Evolutionary conservation across 2,329 filamentous ascomycete genomes (phyloP), one percentile per base, ranked within the genome.

Genomic region (Cytospora piceicola): DNA sequence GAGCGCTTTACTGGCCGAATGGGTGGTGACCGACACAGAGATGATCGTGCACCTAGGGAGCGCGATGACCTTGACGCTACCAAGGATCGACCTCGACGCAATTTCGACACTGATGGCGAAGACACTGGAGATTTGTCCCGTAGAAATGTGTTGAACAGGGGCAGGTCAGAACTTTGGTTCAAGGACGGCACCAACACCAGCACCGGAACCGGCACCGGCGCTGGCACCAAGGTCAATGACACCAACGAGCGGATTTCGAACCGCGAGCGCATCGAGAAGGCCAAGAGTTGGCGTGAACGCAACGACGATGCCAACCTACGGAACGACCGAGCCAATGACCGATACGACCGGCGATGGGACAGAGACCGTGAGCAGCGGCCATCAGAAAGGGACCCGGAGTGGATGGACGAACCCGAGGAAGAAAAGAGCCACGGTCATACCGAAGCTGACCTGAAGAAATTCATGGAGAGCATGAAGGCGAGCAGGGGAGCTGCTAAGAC

Each of bases 361-460:
- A 80, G 84, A 65, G 83, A 80, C 53, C 75, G 76, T 55, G 81
- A 88, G 30, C 83, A 83, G 39, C 84, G 85, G 65, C 79, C 85
- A 69, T 54, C 65, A 22, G 93, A 96, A 74, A 88, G 91, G 69
- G 92, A 96, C 59, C 94, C 94, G 6, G 94, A 97, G 77, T 97
- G 94, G 94, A 83, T 97, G 77, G 93, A 96, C 73, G 85, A 89
- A 66, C 87, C 88, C 20, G 83, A 83, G 27, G 89, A 90, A 66
- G 90, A 92, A 60, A 87, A 90, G 72, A 80, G 85, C 42, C 87
- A 90, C 72, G 85, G 84, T 6, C 91, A 92, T 72, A 97, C 93
- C 0, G 90, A 92, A 72, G 93, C 96, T 73, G 94, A 97, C 70
- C 96, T 97, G 76, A 90, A 96, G 78, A 92, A 92, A 71, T 97